Conservation (phyloP, 2,329 filamentous ascomycete genomes). For the Fusarium floridanum region DNA sequence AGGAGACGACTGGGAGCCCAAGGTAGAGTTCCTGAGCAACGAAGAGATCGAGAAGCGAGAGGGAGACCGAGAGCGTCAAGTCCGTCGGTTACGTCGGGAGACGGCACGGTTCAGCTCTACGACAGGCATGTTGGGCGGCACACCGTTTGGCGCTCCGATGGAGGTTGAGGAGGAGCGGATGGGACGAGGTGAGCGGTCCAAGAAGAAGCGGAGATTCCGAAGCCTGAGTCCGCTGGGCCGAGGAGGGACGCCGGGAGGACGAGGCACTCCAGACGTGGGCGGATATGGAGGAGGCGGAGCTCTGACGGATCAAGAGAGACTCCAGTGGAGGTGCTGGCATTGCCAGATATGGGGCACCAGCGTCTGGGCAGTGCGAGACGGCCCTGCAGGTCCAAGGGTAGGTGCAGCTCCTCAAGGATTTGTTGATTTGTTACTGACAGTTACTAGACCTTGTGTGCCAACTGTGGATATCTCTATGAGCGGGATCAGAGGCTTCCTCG, state of each 20-base stretch:
- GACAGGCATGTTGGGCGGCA: slow-evolving; percentile 82
- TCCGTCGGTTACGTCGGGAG: slow-evolving; percentile 86
- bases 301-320: slow-evolving; percentile 81
- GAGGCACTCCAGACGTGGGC: slow-evolving; percentile 85
- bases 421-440: slow-evolving; percentile 24
- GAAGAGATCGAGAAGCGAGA: slow-evolving; percentile 99
- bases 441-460: slow-evolving; percentile 85
- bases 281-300: slow-evolving; percentile 78
- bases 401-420: slow-evolving; percentile 51
- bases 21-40: slow-evolving; percentile 84
- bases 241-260: slow-evolving; percentile 71
- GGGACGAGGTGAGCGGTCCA: slow-evolving; percentile 91
- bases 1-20: slow-evolving; percentile 86
- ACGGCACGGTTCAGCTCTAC: slow-evolving; percentile 93
- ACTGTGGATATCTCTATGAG: slow-evolving; percentile 91
- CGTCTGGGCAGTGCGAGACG: slow-evolving; percentile 95
- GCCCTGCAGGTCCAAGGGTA: slow-evolving; percentile 85
- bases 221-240: slow-evolving; percentile 86
- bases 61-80: slow-evolving; percentile 91
- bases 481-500: slow-evolving; percentile 83
- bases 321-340: slow-evolving; percentile 88
- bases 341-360: slow-evolving; percentile 89
- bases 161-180: slow-evolving; percentile 82
- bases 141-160: slow-evolving; percentile 71
- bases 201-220: slow-evolving; percentile 94